Base-by-base conservation (phyloP, 768 basidiomycete genomes). In the Crepidotus variabilis region DNA sequence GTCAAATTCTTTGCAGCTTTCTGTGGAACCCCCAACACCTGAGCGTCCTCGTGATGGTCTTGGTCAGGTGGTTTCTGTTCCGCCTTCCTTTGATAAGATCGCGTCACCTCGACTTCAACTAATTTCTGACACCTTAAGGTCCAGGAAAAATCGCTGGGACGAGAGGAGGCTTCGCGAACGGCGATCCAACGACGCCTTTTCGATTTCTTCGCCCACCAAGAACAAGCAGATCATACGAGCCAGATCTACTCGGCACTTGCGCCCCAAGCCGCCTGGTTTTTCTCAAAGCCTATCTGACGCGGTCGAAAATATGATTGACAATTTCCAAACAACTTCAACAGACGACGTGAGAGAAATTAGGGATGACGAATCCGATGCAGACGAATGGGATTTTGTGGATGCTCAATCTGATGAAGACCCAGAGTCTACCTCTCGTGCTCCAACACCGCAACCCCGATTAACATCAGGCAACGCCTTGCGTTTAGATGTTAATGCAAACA, bases 91-190 rank as follows among this genome's bases (percentile, higher is more conserved):
- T 21, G 51, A 61, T 8, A 57, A 56, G 14, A 59, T 62, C 47
- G 65, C 65, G 22, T 72, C 72, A 3, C 66, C 71, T 16, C 70
- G 76, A 34, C 67, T 74, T 35, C 65, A 70, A 43, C 70, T 71
- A 21, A 78, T 80, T 69, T 72, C 80, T 16, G 68, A 77, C 61
- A 86, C 83, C 14, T 70, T 87, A 21, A 80, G 80, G 20, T 75
- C 79, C 64, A 79, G 86, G 36, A 87, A 86, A 45, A 71, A 70
- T 49, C 79, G 78, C 23, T 87, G 83, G 85, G 77, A 76, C 35
- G 80, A 83, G 61, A 79, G 80, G 21, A 76, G 85, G 48, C 82
- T 85, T 56, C 68, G 69, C 35, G 72, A 73, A 55, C 70, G 43
- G 23, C 49, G 57, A 16, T 52, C 45, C 55, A 39, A 45, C 49